Conservation (phyloP, 331 rosid species). For the Ulmus americana region DNA sequence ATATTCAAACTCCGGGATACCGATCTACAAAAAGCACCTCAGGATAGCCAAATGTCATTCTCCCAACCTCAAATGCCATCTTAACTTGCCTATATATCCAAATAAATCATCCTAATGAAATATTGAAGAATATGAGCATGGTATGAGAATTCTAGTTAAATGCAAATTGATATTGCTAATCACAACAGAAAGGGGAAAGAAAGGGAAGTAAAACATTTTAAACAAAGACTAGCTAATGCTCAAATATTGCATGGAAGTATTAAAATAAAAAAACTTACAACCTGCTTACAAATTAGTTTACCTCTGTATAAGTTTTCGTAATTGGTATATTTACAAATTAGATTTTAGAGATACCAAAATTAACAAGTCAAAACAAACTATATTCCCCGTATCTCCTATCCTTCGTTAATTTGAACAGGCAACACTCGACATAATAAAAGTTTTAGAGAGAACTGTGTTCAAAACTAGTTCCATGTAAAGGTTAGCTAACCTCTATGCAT, state of each 20-base stretch:
- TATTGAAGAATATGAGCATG: not conserved
- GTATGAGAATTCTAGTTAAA: not conserved
- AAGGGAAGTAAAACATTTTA: not conserved
- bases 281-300: not conserved
- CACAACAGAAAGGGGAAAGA: not conserved
- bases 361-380: slow-evolving; percentile 13
- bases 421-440: slow-evolving; percentile 13
- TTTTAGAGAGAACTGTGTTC: slow-evolving; percentile 21
- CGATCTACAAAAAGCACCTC: too few species aligned
- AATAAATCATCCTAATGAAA: not conserved
- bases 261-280: not conserved
- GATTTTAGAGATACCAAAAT: slow-evolving; percentile 1
- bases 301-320: slow-evolving; percentile 1
- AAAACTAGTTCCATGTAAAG: slow-evolving; percentile 24
- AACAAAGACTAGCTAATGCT: not conserved
- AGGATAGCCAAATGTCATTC: too few species aligned
- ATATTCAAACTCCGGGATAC: too few species aligned
- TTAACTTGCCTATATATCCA: not conserved
- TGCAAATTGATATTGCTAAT: not conserved
- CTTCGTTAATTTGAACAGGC: slow-evolving; percentile 26
- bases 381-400: slow-evolving; percentile 19
- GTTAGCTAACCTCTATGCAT: slow-evolving; percentile 21
- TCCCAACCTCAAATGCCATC: not conserved
- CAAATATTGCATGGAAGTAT: not conserved
- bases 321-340: slow-evolving; percentile 37